phyloP scores from a whole-genome alignment of 352 stramenopile genomes.

The Blastocystis sp. region DNA sequence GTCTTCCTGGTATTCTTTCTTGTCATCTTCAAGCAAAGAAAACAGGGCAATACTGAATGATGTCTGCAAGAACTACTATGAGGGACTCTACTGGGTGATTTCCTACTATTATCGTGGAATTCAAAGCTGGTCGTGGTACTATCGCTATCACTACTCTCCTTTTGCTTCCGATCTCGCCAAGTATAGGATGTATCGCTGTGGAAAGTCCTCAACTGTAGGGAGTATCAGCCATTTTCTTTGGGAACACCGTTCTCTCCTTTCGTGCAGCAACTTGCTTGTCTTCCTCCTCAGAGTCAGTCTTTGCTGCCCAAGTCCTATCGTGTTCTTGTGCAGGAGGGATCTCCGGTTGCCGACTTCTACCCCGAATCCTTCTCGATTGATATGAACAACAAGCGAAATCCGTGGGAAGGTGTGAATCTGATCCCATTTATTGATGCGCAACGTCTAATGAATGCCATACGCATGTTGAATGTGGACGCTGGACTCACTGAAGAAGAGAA shows the following conservation, averaged over 20 bases:
- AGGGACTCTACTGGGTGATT: constrained; percentile 96
- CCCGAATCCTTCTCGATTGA: constrained; percentile 73
- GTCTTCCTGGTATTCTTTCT: not conserved
- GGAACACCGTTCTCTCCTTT: constrained; percentile 91
- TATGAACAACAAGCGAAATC: constrained; percentile 88
- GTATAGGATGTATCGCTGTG: not conserved
- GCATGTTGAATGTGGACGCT: constrained; percentile 78
- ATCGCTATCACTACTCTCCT: constrained; percentile 96
- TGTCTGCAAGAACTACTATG: constrained; percentile 88
- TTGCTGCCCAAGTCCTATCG: constrained; percentile 77
- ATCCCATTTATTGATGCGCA: constrained; percentile 93
- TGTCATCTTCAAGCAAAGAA: not conserved
- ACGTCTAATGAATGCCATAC: constrained; percentile 81
- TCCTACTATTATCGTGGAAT: constrained; percentile 98
- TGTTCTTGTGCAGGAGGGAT: constrained; percentile 89
- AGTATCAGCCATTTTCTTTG: constrained; percentile 75
- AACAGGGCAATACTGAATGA: constrained; percentile 72
- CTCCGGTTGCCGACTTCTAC: constrained; percentile 92
- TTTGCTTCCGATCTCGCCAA: constrained; percentile 83
- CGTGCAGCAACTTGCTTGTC: constrained; percentile 91
- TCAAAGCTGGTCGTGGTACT: constrained; percentile 98
- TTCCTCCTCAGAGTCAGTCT: constrained; percentile 83
- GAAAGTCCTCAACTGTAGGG: constrained; percentile 71
- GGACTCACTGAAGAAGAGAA: constrained; percentile 81
- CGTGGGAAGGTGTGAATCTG: constrained; percentile 97